Conservation (phyloP, 352 stramenopile species). For the Blastocystis sp. region DNA sequence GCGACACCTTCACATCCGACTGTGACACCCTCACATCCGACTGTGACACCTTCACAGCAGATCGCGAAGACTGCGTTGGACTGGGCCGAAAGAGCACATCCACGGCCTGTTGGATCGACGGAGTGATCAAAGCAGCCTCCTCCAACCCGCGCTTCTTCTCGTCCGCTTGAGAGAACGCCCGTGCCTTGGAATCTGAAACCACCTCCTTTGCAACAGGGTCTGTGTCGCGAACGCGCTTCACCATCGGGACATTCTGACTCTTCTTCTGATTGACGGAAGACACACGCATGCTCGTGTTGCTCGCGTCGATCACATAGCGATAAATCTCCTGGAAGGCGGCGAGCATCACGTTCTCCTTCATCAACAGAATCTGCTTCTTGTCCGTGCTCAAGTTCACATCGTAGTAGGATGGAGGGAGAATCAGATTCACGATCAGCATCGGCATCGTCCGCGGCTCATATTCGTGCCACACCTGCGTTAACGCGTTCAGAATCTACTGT, state of each 20-base stretch:
- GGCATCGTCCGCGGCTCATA: constrained; percentile 87
- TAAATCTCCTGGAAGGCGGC: constrained; percentile 69
- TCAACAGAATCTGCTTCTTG: constrained; percentile 88
- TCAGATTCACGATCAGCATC: constrained; percentile 86
- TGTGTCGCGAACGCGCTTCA: neutral
- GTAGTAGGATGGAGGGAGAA: constrained; percentile 81
- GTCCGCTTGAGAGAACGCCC: too few species aligned
- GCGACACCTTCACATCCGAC: too few species aligned
- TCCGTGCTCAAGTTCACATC: constrained; percentile 95
- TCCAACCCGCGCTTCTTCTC: too few species aligned
- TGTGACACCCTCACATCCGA: too few species aligned
- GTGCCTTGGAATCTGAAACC: too few species aligned
- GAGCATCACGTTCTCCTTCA: constrained; percentile 73
- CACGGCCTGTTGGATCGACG: too few species aligned
- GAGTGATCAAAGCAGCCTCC: too few species aligned
- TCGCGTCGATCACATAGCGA: constrained; percentile 56
- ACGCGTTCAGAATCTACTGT: constrained; percentile 43
- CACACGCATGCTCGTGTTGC: constrained; percentile 50
- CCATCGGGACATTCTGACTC: constrained; percentile 40
- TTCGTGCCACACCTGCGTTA: constrained; percentile 82
- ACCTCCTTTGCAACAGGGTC: too few species aligned
- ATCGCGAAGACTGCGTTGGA: too few species aligned
- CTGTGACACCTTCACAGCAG: too few species aligned
- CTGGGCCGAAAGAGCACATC: too few species aligned
- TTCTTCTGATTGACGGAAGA: constrained; percentile 24